Evolutionary conservation across 768 basidiomycete species (phyloP).

Genomic region (Tricholoma bakamatsutake): DNA sequence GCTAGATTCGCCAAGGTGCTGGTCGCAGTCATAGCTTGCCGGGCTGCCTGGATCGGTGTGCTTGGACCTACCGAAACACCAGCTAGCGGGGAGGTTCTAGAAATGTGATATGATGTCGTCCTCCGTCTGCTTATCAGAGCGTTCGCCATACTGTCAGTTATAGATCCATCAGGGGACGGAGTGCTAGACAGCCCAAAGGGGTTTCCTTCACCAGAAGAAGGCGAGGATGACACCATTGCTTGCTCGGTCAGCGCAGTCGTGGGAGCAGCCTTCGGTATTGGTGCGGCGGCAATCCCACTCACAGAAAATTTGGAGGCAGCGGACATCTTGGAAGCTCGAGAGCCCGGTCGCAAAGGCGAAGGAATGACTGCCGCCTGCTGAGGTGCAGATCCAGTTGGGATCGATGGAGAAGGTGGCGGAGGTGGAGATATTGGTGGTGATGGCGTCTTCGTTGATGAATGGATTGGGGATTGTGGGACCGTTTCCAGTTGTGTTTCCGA

Average conservation of each 20-base stretch:
- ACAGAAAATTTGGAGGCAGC: constrained; percentile 65
- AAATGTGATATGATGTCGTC: constrained; percentile 54
- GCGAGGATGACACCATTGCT: constrained; percentile 35
- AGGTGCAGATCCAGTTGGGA: constrained; percentile 28
- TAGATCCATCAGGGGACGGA: constrained; percentile 57
- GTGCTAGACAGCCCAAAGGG: constrained; percentile 36
- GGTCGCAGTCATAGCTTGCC: constrained; percentile 36
- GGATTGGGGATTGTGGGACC: constrained; percentile 21
- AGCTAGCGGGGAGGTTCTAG: constrained; percentile 44
- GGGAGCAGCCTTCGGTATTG: constrained; percentile 53
- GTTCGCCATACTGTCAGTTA: constrained; percentile 56
- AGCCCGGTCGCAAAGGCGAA: constrained; percentile 66
- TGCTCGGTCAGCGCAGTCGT: constrained; percentile 65
- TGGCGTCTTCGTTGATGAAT: constrained; percentile 15
- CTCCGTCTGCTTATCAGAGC: constrained; percentile 39
- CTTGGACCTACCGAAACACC: constrained; percentile 24
- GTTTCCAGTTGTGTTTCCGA: constrained; percentile 29
- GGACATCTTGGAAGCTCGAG: constrained; percentile 65
- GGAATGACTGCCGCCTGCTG: constrained; percentile 31
- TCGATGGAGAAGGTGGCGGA: constrained; percentile 32
- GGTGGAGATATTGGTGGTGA: constrained; percentile 29
- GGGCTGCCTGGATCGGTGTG: constrained; percentile 20
- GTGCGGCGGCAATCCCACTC: constrained; percentile 34
- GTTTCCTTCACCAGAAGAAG: constrained; percentile 36
- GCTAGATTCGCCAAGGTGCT: constrained; percentile 53